Percentiles rank a stretch among this genome's conserved stretches.
Conservation (phyloP, 768 basidiomycete genomes). For the Cyclocybe aegerita region DNA sequence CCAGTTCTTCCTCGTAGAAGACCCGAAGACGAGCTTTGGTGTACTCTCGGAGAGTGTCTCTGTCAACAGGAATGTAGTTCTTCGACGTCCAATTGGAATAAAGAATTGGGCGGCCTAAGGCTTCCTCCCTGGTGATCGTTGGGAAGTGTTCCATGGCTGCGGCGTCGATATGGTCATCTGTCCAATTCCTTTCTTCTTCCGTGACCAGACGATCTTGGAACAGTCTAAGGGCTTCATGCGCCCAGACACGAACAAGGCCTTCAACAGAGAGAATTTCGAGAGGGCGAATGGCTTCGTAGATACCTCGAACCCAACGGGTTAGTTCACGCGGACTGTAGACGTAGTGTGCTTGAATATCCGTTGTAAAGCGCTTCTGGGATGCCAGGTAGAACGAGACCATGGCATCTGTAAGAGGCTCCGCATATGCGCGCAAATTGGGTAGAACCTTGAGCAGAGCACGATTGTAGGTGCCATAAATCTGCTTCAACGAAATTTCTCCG, state of each 20-base stretch:
- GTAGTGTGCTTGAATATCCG: slow-evolving; percentile 97
- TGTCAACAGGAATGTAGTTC: slow-evolving; percentile 92
- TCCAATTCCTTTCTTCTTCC: slow-evolving; percentile 93
- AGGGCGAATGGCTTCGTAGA: slow-evolving; percentile 95
- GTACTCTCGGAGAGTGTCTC: slow-evolving; percentile 91
- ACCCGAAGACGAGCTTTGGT: slow-evolving; percentile 94
- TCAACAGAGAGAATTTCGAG: slow-evolving; percentile 92
- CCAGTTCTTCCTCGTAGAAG: slow-evolving; percentile 99
- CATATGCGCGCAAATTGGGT: slow-evolving; percentile 88
- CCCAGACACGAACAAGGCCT: slow-evolving; percentile 96
- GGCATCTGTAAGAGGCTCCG: slow-evolving; percentile 93
- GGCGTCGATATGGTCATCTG: slow-evolving; percentile 86
- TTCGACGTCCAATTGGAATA: slow-evolving; percentile 99
- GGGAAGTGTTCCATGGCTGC: slow-evolving; percentile 91
- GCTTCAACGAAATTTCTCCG: slow-evolving; percentile 93
- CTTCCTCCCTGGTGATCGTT: slow-evolving; percentile 84
- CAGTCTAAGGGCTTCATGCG: slow-evolving; percentile 93
- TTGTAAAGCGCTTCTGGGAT: slow-evolving; percentile 92
- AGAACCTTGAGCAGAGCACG: slow-evolving; percentile 94
- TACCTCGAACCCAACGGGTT: slow-evolving; percentile 95
- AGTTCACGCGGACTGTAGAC: slow-evolving; percentile 99
- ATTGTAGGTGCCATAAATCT: slow-evolving; percentile 98
- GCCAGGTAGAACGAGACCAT: slow-evolving; percentile 97
- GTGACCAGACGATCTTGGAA: slow-evolving; percentile 97
- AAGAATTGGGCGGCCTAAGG: slow-evolving; percentile 84